These are phyloP conservation scores for Castanospermum australe DNA, from an alignment of 306 rosid genomes.

Conservation along the genomic window DNA sequence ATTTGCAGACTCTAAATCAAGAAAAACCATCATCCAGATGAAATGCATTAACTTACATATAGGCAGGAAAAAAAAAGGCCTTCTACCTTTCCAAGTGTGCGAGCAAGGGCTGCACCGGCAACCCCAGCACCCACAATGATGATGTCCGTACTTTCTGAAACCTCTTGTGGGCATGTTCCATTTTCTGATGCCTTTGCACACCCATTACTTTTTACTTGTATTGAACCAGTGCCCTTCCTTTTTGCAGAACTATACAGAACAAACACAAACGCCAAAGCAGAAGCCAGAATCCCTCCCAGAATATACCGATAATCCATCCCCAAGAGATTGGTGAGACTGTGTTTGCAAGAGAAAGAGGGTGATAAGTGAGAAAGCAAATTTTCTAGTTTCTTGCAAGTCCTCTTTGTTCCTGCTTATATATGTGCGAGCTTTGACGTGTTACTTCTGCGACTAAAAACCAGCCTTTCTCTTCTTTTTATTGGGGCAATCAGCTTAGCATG, in stretches of 20 bases:
- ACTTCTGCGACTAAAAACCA: neutral
- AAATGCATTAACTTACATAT: neutral
- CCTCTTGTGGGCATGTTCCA: slow-evolving; percentile 22
- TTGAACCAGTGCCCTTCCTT: slow-evolving; percentile 28
- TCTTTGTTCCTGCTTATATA: neutral
- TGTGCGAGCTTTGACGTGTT: neutral
- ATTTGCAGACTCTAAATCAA: neutral
- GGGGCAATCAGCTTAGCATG: neutral
- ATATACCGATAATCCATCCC: slow-evolving; percentile 50
- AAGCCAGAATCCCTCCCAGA: slow-evolving; percentile 46
- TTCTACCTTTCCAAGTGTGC: slow-evolving; percentile 64
- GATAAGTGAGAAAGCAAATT: neutral
- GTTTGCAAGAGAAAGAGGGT: neutral
- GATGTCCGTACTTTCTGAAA: slow-evolving; percentile 21
- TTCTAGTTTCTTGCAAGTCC: neutral
- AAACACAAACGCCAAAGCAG: slow-evolving; percentile 39
- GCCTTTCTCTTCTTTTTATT: slow-evolving; percentile 4
- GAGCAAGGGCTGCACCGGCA: slow-evolving; percentile 56
- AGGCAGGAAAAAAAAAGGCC: neutral
- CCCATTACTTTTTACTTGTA: slow-evolving; percentile 17
- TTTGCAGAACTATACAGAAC: slow-evolving; percentile 30
- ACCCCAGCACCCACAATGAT: slow-evolving; percentile 56
- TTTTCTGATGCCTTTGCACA: slow-evolving; percentile 27
- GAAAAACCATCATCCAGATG: neutral
- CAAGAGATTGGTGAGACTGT: neutral